A percentile compares a stretch with the other conserved stretches of the same genome.
Conservation (phyloP, 2,329 filamentous ascomycete species). For the Colletotrichum noveboracense region DNA sequence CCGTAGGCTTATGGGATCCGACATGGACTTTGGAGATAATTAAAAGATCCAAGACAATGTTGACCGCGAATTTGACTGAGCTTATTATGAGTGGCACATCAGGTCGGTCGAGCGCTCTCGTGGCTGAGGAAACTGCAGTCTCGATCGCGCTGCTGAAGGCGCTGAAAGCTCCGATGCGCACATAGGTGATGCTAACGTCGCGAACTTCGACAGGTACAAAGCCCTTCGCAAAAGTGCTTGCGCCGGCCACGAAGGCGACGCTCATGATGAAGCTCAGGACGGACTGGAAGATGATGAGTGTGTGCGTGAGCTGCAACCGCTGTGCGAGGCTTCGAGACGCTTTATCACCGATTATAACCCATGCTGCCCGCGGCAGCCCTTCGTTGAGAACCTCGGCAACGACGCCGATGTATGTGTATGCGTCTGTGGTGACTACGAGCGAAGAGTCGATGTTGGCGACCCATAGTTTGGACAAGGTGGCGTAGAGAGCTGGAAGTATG, state of each 20-base stretch:
- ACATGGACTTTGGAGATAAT: conserved; percentile 72
- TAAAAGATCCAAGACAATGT: conserved; percentile 71
- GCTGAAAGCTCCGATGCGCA: conserved; percentile 68
- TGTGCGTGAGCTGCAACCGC: conserved; percentile 66
- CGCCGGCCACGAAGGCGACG: conserved; percentile 60
- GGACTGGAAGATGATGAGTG: conserved; percentile 65
- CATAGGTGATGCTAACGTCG: conserved; percentile 63
- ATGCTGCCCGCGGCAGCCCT: conserved; percentile 71
- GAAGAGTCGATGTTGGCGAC: conserved; percentile 69
- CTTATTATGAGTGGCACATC: conserved; percentile 74
- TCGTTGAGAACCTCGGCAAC: conserved; percentile 75
- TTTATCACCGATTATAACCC: conserved; percentile 72
- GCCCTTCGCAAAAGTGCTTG: conserved; percentile 57
- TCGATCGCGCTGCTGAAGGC: conserved; percentile 68
- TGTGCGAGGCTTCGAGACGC: conserved; percentile 53
- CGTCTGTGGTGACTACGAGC: conserved; percentile 67
- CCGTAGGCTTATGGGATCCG: conserved; percentile 53
- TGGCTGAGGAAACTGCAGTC: conserved; percentile 64
- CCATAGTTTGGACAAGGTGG: conserved; percentile 73
- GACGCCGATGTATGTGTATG: conserved; percentile 73
- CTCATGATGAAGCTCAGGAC: conserved; percentile 64
- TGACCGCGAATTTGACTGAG: conserved; percentile 65
- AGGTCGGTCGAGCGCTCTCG: conserved; percentile 70
- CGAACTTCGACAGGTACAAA: conserved; percentile 69
- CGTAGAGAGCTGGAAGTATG: conserved; percentile 69